Evolutionary conservation across 495 filamentous ascomycete species (phyloP), one percentile per base, ranked within the genome.

Genomic region (Terfezia boudieri): DNA sequence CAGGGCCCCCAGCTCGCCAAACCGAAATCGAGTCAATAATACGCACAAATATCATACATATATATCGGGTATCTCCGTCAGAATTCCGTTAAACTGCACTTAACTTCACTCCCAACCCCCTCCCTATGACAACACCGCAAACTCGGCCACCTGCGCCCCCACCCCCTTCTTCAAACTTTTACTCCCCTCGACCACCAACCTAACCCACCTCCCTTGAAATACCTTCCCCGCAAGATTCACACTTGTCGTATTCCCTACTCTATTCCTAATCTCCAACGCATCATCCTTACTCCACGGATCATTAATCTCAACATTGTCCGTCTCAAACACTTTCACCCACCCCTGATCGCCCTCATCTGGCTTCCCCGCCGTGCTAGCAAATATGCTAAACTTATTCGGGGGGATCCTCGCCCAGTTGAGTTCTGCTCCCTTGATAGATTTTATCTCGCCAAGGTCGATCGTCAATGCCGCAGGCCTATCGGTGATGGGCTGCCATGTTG

Each of bases 71-170:
- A 32, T 32, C 26, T 32, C 4, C 1, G 26, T 1, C 26, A 32
- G 26, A 32, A 32, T 32, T 32, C 26, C 26, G 26, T 7, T 32
- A 32, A 32, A 32, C 26, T 7, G 4, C 26, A 7, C 26, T 32
- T 32, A 1, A 32, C 26, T 32, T 32, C 26, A 26, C 26, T 5
- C 26, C 26, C 26, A 32, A 32, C 26, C 26, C 26, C 26, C 4
- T 4, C 26, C 26, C 4, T 32, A 51, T 51, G 51, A 64, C 53
- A 83, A 59, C 57, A 84, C 69, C 37, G 71, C 79, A 74, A 80
- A 84, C 64, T 86, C 83, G 12, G 80, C 82, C 8, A 87, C 82
- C 16, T 79, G 83, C 2, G 77, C 78, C 0, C 83, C 82, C 0
- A 67, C 69, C 3, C 67, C 72, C 59, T 77, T 74, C 1, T 64